A percentile compares a stretch with the other conserved stretches of the same genome.
Conservation (phyloP, 306 rosid genomes). For the Cucumis melo region DNA sequence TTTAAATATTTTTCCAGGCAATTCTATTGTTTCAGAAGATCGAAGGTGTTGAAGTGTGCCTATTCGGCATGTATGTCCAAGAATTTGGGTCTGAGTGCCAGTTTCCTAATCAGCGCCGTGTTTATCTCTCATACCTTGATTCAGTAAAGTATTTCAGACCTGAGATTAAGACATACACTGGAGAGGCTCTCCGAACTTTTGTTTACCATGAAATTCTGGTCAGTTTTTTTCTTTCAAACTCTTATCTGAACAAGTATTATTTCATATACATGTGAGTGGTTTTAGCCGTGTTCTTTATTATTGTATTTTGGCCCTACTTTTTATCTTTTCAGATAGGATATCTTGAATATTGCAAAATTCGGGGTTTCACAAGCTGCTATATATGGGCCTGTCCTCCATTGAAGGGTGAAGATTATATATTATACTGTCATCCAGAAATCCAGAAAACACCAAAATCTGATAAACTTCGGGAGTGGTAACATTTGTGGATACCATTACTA, state of each 20-base stretch:
- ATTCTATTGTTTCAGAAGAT: slow-evolving; percentile 88
- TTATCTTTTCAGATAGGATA: slow-evolving; percentile 63
- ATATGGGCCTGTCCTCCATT: slow-evolving; percentile 99
- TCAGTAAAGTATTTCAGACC: slow-evolving; percentile 98
- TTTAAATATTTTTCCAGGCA: slow-evolving; percentile 35
- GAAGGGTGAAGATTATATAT: slow-evolving; percentile 98
- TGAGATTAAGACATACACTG: slow-evolving; percentile 71
- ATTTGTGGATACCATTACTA: slow-evolving; percentile 1
- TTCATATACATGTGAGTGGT: not conserved
- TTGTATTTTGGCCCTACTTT: not conserved
- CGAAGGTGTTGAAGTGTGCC: slow-evolving; percentile 96
- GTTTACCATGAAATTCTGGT: slow-evolving; percentile 99
- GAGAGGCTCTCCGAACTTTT: slow-evolving; percentile 92
- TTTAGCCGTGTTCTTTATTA: not conserved
- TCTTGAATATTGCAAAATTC: slow-evolving; percentile 89
- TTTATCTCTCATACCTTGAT: slow-evolving; percentile 88
- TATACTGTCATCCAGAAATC: slow-evolving; percentile 97
- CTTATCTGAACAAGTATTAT: not conserved
- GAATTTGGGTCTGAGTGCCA: slow-evolving; percentile 91
- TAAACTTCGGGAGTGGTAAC: slow-evolving; percentile 95
- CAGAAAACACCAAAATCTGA: slow-evolving; percentile 99
- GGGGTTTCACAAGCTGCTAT: slow-evolving; percentile 96
- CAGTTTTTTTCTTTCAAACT: slow-evolving; percentile 7
- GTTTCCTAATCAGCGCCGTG: slow-evolving; percentile 94
- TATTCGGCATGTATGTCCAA: slow-evolving; percentile 98